A percentile compares a stretch with the other conserved stretches of the same genome.
These are phyloP conservation scores for Cardamine occulta DNA, from an alignment of 345 rosid species.

Conservation along the genomic window DNA sequence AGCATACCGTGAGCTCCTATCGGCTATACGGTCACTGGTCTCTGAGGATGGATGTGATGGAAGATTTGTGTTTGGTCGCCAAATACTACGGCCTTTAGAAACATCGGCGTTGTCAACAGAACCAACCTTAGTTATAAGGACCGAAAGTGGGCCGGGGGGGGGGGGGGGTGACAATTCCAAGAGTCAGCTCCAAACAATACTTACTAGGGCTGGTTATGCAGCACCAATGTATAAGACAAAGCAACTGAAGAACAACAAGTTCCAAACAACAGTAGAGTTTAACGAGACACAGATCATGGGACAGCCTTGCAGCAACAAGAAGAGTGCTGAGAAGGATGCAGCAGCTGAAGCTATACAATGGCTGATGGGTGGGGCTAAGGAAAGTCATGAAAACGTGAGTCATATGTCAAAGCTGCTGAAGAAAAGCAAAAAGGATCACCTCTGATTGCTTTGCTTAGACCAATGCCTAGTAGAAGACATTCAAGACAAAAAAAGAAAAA, in stretches of 20 bases:
- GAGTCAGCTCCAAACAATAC: slow-evolving; percentile 86
- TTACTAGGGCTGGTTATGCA: slow-evolving; percentile 76
- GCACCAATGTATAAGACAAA: slow-evolving; percentile 74
- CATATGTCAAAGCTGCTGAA: slow-evolving; percentile 74
- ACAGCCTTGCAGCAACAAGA: slow-evolving; percentile 84
- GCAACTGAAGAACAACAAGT: slow-evolving; percentile 74
- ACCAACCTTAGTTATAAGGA: slow-evolving; percentile 51
- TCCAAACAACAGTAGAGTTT: slow-evolving; percentile 73
- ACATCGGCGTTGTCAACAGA: slow-evolving; percentile 42
- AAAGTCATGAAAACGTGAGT: slow-evolving; percentile 54
- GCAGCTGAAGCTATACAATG: slow-evolving; percentile 89
- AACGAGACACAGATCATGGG: slow-evolving; percentile 78
- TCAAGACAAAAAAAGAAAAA: not conserved
- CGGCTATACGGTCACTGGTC: slow-evolving; percentile 59
- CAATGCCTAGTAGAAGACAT: slow-evolving; percentile 20
- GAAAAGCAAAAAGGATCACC: slow-evolving; percentile 73
- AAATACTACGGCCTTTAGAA: slow-evolving; percentile 46
- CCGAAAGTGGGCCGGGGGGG: slow-evolving; percentile 83
- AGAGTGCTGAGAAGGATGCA: slow-evolving; percentile 94
- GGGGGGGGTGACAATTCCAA: slow-evolving; percentile 92
- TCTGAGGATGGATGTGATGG: slow-evolving; percentile 72
- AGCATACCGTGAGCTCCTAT: slow-evolving; percentile 60
- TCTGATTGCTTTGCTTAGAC: slow-evolving; percentile 38
- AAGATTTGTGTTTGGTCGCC: slow-evolving; percentile 75
- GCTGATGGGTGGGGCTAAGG: slow-evolving; percentile 64